Conservation (phyloP, 2,329 filamentous ascomycete species). For the Colletotrichum sp. region DNA sequence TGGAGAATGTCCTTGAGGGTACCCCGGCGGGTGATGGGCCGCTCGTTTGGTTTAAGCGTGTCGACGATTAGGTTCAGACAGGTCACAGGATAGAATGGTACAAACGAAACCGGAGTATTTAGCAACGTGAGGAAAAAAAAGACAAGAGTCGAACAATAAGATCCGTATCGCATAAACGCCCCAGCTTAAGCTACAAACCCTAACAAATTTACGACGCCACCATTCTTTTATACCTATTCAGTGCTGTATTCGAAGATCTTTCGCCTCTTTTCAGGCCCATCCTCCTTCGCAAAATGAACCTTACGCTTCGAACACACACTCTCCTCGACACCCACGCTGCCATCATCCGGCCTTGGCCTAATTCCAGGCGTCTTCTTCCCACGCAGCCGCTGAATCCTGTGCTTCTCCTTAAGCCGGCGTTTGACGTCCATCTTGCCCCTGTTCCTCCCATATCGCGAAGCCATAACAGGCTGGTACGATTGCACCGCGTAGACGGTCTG, state of each 20-base stretch:
- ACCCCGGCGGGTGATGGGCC: background rate
- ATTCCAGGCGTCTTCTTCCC: background rate
- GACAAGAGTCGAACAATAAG: background rate
- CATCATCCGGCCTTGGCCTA: background rate
- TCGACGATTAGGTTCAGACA: background rate
- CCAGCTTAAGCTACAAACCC: background rate
- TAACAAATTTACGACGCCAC: background rate
- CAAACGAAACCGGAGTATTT: background rate
- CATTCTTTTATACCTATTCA: background rate
- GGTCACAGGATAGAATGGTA: background rate
- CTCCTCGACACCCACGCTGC: background rate
- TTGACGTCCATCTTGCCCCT: background rate
- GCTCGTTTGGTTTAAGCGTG: slow-evolving; percentile 1
- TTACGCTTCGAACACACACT: background rate
- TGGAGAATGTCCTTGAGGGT: background rate
- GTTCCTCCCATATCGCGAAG: background rate
- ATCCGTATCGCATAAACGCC: background rate
- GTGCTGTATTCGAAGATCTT: background rate
- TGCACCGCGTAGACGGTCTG: background rate
- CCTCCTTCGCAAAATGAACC: background rate
- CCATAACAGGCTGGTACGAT: background rate
- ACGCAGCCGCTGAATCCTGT: background rate
- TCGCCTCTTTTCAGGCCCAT: background rate
- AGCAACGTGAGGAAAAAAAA: background rate
- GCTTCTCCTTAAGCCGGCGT: background rate